Evolutionary conservation across 148 eudicot species (phyloP), one percentile per base, ranked within the genome.

Genomic region (Rhododendron mucronatum): DNA sequence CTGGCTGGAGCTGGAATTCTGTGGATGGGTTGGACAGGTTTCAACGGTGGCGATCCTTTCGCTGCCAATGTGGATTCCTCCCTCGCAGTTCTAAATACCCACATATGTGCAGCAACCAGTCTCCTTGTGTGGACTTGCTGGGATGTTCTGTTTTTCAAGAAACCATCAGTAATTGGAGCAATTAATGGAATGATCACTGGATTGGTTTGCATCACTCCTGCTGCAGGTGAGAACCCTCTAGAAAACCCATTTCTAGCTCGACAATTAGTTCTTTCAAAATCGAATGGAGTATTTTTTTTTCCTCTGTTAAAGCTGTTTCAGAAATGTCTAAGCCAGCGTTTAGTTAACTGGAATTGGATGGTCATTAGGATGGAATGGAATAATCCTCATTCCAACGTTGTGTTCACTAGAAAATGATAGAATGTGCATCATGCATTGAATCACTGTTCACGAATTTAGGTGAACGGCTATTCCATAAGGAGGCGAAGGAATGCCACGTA

Each of bases 111-210:
- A 15, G 86, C 89, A 71, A 87, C 89, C 47, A 87, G 89, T 61
- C 89, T 87, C 37, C 86, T 87, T 69, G 89, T 84, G 15, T 84
- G 89, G 89, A 84, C 86, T 15, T 67, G 75, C 44, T 84, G 86
- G 89, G 89, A 87, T 79, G 86, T 87, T 53, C 35, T 87, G 37
- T 84, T 87, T 53, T 87, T 87, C 86, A 84, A 84, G 84, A 87
- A 87, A 61, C 89, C 89, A 45, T 87, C 89, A 1, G 80, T 84
- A 28, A 87, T 84, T 12, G 89, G 89, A 78, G 89, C 89, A 80
- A 84, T 87, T 69, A 86, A 87, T 28, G 89, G 89, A 20, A 87
- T 87, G 86, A 87, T 87, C 28, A 84, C 89, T 1, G 89, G 89
- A 30, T 57, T 87, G 63, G 89, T 87, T 39, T 84, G 89, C 47